Conservation (phyloP, 2,329 filamentous ascomycete genomes). For the Alternaria triticimaculans region DNA sequence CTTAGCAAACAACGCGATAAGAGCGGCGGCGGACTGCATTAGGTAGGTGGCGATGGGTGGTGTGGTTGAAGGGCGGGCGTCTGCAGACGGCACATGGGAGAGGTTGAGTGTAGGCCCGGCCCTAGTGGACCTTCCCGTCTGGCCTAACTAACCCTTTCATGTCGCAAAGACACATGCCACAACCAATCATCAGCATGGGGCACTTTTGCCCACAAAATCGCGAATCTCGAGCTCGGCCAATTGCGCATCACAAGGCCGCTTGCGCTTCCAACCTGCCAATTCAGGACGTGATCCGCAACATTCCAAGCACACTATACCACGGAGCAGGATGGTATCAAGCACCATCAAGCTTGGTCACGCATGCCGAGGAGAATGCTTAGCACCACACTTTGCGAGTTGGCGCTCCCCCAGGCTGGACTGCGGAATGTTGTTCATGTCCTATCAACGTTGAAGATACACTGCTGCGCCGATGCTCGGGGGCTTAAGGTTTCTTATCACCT, state of each 20-base stretch:
- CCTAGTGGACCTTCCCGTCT: conserved; percentile 12
- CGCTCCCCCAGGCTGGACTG: not conserved
- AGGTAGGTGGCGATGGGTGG: conserved; percentile 29
- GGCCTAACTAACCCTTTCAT: not conserved
- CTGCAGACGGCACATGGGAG: not conserved
- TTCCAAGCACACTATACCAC: not conserved
- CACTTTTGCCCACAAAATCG: not conserved
- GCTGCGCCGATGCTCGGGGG: not conserved
- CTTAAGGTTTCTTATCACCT: not conserved
- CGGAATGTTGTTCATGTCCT: not conserved
- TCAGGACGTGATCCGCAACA: conserved; percentile 5
- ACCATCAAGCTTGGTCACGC: conserved; percentile 17
- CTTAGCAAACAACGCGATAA: not conserved
- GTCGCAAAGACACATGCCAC: not conserved
- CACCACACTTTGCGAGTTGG: not conserved
- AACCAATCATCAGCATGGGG: not conserved
- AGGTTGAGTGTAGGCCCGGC: conserved; percentile 1
- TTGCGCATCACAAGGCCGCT: conserved; percentile 4
- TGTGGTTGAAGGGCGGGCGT: not conserved
- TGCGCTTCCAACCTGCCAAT: conserved; percentile 21
- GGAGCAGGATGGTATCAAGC: conserved; percentile 11
- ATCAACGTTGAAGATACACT: not conserved
- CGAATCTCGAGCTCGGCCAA: conserved; percentile 8
- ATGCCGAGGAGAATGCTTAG: conserved; percentile 14
- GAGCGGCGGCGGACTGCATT: conserved; percentile 12